phyloP scores from a whole-genome alignment of 306 rosid genomes.

The Fagus crenata region DNA sequence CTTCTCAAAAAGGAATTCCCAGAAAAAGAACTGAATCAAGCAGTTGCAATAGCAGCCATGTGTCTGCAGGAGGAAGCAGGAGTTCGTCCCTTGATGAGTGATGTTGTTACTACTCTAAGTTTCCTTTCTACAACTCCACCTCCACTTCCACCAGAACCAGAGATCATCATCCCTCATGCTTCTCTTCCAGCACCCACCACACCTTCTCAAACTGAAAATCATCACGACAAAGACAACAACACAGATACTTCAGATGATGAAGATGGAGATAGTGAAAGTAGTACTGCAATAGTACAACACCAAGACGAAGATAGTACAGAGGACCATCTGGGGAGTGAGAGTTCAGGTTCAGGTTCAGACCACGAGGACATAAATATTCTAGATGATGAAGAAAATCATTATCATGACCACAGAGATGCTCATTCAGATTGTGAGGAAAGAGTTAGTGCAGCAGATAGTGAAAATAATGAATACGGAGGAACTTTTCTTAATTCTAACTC shows the following conservation, averaged over 20 bases:
- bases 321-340: too few species aligned
- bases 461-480: constrained; percentile 18
- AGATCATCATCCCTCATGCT: constrained; percentile 25
- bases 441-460: constrained; percentile 16
- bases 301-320: too few species aligned
- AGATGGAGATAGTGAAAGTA: neutral
- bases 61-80: constrained; percentile 85
- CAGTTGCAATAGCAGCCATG: constrained; percentile 91
- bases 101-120: constrained; percentile 72
- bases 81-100: constrained; percentile 87
- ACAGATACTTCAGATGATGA: constrained; percentile 17
- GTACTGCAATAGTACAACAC: too few species aligned
- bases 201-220: constrained; percentile 9
- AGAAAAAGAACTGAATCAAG: constrained; percentile 86
- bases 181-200: constrained; percentile 14
- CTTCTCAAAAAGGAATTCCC: constrained; percentile 50
- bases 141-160: neutral
- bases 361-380: too few species aligned
- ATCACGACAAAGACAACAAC: constrained; percentile 2
- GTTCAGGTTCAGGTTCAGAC: too few species aligned
- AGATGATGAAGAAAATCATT: neutral
- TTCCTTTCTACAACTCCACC: constrained; percentile 56
- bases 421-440: constrained; percentile 8
- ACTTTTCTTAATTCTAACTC: constrained; percentile 29
- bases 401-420: constrained; percentile 4